Evolutionary conservation across 306 rosid genomes (phyloP).

Genomic region (Gillenia trifoliata): DNA sequence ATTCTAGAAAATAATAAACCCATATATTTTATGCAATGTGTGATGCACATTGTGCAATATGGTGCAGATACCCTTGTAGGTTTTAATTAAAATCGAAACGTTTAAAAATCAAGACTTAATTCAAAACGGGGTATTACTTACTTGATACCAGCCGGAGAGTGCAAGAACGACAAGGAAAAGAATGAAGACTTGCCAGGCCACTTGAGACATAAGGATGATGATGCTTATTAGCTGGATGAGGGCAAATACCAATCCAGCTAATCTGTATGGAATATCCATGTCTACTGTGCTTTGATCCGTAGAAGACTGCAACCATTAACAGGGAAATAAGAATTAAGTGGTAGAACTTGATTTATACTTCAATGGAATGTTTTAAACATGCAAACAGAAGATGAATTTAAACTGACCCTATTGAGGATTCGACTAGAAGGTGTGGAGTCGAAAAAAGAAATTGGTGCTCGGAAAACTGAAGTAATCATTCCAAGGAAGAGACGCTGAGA

Average conservation of each 20-base stretch:
- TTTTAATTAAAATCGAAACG: neutral
- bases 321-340: neutral
- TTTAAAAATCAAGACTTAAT: neutral
- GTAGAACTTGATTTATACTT: neutral
- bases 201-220: conserved; percentile 21
- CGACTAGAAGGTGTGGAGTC: conserved; percentile 83
- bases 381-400: neutral
- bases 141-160: conserved; percentile 26
- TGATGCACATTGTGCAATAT: neutral
- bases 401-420: conserved; percentile 74
- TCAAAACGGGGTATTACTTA: neutral
- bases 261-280: conserved; percentile 1
- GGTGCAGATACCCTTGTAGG: neutral
- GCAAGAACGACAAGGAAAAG: conserved; percentile 12
- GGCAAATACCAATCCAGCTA: conserved; percentile 17
- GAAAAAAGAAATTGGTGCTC: conserved; percentile 78
- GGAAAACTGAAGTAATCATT: conserved; percentile 72
- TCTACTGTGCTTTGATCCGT: conserved; percentile 24
- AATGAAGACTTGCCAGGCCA: conserved; percentile 29
- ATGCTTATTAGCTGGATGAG: conserved; percentile 22
- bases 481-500: conserved; percentile 67
- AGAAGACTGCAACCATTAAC: conserved; percentile 13
- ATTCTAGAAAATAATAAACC: neutral
- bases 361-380: neutral
- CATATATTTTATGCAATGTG: neutral